Evolutionary conservation across 495 filamentous ascomycete genomes (phyloP), one percentile per base, ranked within the genome.

Genomic region (Hypoxylon rickii): DNA sequence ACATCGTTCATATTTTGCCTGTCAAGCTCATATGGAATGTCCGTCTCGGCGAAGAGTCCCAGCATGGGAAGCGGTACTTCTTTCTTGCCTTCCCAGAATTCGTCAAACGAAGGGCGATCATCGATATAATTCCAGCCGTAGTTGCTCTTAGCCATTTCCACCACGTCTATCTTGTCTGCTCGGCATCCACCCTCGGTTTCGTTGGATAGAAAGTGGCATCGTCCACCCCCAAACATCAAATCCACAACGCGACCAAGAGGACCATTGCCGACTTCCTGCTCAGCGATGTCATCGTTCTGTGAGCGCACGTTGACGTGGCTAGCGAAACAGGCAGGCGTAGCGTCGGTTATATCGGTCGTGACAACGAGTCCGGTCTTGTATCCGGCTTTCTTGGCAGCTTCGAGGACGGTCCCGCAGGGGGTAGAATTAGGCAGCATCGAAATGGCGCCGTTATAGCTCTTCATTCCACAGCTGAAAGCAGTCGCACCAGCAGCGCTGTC

Each of bases 371-470:
- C 94, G 1, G 94, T 98, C 73, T 86, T 86, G 60, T 96, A 97
- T 1, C 94, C 94, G 1, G 86, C 88, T 65, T 85, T 79, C 72
- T 96, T 92, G 44, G 94, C 94, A 0, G 94, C 94, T 75, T 98
- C 94, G 18, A 98, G 81, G 2, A 98, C 89, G 1, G 91, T 96
- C 2, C 93, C 95, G 66, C 94, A 98, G 1, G 94, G 91, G 2
- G 82, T 82, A 65, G 86, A 84, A 67, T 93, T 86, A 0, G 92
- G 92, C 11, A 93, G 77, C 60, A 95, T 87, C 12, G 91, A 88
- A 58, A 98, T 97, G 44, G 94, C 94, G 12, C 89, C 90, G 67
- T 98, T 98, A 72, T 97, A 98, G 69, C 86, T 94, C 80, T 98
- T 98, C 59, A 76, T 66, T 5, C 85, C 90, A 58, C 94, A 98